phyloP scores from a whole-genome alignment of 2,329 filamentous ascomycete species.

The Sporothrix pallida region DNA sequence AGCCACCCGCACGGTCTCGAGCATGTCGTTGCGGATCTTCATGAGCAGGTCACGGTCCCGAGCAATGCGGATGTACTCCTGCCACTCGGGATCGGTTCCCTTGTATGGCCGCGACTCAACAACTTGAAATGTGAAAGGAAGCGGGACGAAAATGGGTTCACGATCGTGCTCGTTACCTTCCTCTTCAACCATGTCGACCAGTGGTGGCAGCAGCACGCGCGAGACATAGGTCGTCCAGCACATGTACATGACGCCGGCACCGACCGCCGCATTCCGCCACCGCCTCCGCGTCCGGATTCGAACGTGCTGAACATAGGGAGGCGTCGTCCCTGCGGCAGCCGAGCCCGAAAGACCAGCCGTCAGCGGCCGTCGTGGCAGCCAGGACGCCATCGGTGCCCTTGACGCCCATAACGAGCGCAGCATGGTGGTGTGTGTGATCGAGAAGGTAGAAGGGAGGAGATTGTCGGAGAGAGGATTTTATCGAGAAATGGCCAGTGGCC shows the following conservation, averaged over 20 bases:
- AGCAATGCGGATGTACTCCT: conserved; percentile 63
- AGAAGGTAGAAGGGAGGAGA: too few relatives aligned
- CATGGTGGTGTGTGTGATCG: conserved; percentile 26
- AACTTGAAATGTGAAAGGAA: conserved; percentile 62
- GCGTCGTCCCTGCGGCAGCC: conserved; percentile 18
- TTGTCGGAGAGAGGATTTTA: background rate
- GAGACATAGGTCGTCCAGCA: conserved; percentile 48
- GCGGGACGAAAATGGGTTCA: conserved; percentile 61
- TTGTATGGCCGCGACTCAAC: conserved; percentile 58
- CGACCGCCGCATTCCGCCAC: conserved; percentile 37
- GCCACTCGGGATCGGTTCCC: conserved; percentile 67
- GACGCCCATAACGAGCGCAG: conserved; percentile 35
- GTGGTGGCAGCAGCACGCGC: conserved; percentile 52
- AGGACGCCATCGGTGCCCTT: conserved; percentile 30
- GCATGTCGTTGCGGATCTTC: conserved; percentile 56
- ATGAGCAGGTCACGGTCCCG: conserved; percentile 56
- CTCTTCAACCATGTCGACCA: conserved; percentile 37
- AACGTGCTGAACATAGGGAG: conserved; percentile 35
- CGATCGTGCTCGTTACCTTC: conserved; percentile 13
- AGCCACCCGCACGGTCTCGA: conserved; percentile 49
- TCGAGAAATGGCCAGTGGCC: conserved; percentile 25
- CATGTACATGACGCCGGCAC: conserved; percentile 36
- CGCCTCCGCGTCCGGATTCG: conserved; percentile 33
- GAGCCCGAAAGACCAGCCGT: background rate
- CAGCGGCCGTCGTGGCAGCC: conserved; percentile 25